Base-by-base conservation (phyloP, 2,329 filamentous ascomycete genomes). In the Penicillium freii region DNA sequence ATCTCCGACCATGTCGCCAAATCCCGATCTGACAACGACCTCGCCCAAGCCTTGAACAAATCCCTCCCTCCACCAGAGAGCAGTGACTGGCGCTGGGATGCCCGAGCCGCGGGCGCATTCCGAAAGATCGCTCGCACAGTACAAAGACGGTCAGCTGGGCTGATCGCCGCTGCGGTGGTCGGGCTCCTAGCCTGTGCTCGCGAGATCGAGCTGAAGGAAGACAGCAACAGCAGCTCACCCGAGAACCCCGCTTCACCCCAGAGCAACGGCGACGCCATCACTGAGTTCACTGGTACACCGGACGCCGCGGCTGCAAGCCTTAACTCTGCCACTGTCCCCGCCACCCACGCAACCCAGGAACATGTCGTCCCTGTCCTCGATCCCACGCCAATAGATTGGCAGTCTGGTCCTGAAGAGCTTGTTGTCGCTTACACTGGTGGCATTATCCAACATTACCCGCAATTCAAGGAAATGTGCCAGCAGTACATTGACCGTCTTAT, bases 371-470 rank as follows among this genome's bases (percentile, higher is more conserved):
- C 73, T 19, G 70, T 75, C 15, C 62, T 75, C 2, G 69, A 73
- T 8, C 70, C 69, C 13, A 66, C 68, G 1, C 69, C 73, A 19
- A 63, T 69, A 9, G 74, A 75, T 59, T 77, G 75, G 75, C 71
- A 75, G 48, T 77, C 75, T 5, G 76, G 75, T 8, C 73, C 75
- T 0, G 81, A 85, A 59, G 87, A 90, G 64, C 72, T 93, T 31
- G 86, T 90, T 1, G 87, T 92, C 23, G 90, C 89, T 1, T 92
- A 91, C 69, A 91, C 90, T 0, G 90, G 90, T 33, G 88, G 89
- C 7, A 91, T 89, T 67, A 92, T 92, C 58, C 84, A 86, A n/a
- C 85, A 90, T 66, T 91, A 91, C 66, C 89, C 90, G 47, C 82
- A 89, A 64, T 92, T 90, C 73, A 78, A 90, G 42, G 75, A 78